These are phyloP conservation scores for Deuterostichococcus epilithicus DNA, from an alignment of 139 green algal species.

Conservation along the genomic window DNA sequence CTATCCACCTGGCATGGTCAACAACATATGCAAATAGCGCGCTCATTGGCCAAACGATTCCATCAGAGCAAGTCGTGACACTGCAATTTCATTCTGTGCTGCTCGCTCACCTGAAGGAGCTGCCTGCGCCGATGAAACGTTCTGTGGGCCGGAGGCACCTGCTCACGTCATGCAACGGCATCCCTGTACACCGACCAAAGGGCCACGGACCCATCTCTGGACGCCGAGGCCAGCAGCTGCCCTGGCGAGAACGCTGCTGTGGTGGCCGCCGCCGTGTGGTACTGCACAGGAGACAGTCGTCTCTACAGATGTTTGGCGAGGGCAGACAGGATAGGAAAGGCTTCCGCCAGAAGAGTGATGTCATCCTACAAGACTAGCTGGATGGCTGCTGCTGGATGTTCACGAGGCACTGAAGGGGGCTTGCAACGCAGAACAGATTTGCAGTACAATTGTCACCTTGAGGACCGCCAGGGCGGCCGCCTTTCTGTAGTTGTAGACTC, in stretches of 20 bases:
- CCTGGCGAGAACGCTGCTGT: slow-evolving; percentile 30
- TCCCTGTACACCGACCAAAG: slow-evolving; percentile 39
- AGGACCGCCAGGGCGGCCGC: slow-evolving; percentile 42
- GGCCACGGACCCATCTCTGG: slow-evolving; percentile 44
- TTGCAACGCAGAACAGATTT: neutral
- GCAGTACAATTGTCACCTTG: slow-evolving; percentile 17
- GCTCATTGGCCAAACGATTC: too few species aligned
- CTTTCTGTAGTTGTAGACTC: slow-evolving; percentile 42
- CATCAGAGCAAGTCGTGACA: too few species aligned
- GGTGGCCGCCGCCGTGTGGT: slow-evolving; percentile 39
- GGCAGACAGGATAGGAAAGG: neutral
- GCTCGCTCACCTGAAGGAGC: too few species aligned
- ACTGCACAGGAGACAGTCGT: slow-evolving; percentile 27
- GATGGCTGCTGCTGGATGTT: too few species aligned
- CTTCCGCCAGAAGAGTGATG: neutral
- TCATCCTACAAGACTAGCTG: neutral
- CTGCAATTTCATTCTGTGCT: too few species aligned
- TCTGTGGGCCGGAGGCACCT: too few species aligned
- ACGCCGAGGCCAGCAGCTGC: slow-evolving; percentile 37
- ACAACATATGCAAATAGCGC: too few species aligned
- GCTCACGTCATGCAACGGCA: too few species aligned
- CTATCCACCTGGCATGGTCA: too few species aligned
- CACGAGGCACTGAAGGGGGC: neutral
- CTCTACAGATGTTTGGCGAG: neutral
- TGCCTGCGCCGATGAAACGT: too few species aligned